A percentile compares a stretch with the other conserved stretches of the same genome.
These are phyloP conservation scores for Mycena polygramma DNA, from an alignment of 768 basidiomycete genomes.

Conservation along the genomic window DNA sequence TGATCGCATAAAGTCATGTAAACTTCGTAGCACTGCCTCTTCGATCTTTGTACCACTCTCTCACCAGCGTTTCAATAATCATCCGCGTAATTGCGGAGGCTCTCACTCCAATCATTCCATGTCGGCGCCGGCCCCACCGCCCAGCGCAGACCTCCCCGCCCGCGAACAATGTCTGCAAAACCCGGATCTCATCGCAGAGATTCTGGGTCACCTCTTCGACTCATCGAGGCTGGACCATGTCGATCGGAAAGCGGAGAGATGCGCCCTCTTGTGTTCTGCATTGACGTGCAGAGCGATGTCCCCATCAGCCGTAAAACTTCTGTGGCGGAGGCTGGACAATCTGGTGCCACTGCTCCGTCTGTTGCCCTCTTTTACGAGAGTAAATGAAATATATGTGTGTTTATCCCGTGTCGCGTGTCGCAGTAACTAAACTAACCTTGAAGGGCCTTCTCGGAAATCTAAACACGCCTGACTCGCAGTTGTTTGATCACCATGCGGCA, in stretches of 20 bases:
- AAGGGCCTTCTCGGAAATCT: constrained; percentile 6
- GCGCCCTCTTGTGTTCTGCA: constrained; percentile 5
- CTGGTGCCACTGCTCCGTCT: constrained; percentile 4
- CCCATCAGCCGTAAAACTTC: not conserved
- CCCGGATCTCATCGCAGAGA: no score
- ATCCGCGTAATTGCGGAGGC: no score
- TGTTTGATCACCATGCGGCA: constrained; percentile 15
- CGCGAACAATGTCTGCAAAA: not conserved
- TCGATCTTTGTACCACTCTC: no score
- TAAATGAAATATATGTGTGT: constrained; percentile 9
- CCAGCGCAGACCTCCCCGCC: not conserved
- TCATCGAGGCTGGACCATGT: not conserved
- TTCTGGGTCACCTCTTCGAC: no score
- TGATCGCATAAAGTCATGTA: no score
- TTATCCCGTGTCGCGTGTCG: not conserved
- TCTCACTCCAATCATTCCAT: no score
- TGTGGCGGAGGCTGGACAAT: constrained; percentile 22
- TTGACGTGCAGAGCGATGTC: constrained; percentile 1
- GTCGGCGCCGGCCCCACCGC: no score
- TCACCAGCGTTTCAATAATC: no score
- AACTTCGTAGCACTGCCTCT: no score
- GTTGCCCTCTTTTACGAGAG: constrained; percentile 2
- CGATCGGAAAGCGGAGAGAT: not conserved
- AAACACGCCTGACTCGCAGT: not conserved
- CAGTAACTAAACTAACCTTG: not conserved